phyloP scores from a whole-genome alignment of 129 eudicot species.

The Logfia minima region DNA sequence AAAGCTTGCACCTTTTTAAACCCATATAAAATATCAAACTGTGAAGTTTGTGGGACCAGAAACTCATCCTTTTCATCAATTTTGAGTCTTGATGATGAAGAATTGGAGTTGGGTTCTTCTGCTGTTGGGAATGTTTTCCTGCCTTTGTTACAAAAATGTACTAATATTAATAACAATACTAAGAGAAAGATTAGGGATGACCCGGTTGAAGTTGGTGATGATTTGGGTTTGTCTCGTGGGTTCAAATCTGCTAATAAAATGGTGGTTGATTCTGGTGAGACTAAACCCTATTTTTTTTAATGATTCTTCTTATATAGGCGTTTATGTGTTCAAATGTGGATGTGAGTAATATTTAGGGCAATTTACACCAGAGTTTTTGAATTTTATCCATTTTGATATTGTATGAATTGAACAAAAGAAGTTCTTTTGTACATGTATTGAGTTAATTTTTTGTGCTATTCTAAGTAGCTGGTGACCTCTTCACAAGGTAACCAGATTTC shows the following conservation, averaged over 20 bases:
- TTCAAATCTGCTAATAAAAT: slow-evolving; percentile 32
- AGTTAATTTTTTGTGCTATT: too few species aligned
- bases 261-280: slow-evolving; percentile 30
- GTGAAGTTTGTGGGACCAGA: slow-evolving; percentile 85
- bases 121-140: slow-evolving; percentile 69
- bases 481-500: too few species aligned
- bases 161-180: slow-evolving; percentile 33
- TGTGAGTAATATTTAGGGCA: background rate
- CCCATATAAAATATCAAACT: slow-evolving; percentile 43
- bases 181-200: slow-evolving; percentile 46
- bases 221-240: slow-evolving; percentile 27
- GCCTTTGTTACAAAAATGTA: slow-evolving; percentile 46
- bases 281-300: background rate
- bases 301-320: background rate
- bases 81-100: slow-evolving; percentile 46
- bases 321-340: background rate
- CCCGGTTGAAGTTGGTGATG: slow-evolving; percentile 22
- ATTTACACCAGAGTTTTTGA: background rate
- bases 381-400: background rate
- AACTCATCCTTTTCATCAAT: slow-evolving; percentile 39
- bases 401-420: background rate
- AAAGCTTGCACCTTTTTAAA: slow-evolving; percentile 81
- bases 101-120: slow-evolving; percentile 38
- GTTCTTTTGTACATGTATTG: too few species aligned
- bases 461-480: too few species aligned